Base-by-base conservation (phyloP, 768 basidiomycete genomes). In the Rhizopogon salebrosus region DNA sequence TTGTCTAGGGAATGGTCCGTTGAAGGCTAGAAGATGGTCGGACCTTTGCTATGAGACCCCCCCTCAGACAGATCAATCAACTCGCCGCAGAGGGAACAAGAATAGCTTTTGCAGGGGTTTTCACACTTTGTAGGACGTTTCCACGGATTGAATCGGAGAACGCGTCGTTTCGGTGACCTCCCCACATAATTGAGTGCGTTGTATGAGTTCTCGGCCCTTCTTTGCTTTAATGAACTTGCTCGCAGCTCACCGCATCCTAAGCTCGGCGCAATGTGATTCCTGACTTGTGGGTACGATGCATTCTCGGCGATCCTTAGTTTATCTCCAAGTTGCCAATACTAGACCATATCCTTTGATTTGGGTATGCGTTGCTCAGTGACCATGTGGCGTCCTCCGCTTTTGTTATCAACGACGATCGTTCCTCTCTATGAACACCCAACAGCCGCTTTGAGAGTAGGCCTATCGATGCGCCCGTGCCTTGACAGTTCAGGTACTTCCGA, bases 201-300 rank as follows among this genome's bases (percentile, higher is more conserved):
- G n/a, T n/a, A n/a, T 4, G 26, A 52, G 48, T 48, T 14, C 29
- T 16, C 48, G 41, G 23, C 16, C 22, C 26, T 24, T 8, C 10
- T 42, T 41, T 23, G 6, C 22, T 24, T 18, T 31, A 2, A 46
- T 79, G 76, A 78, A 82, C 60, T 57, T 77, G 1, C 56, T 80
- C 8, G 60, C 76, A n/a, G 74, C 70, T 8, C 72, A 76, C 58
- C 68, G 79, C 10, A 79, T 54, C 78, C 80, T 2, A 65, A 68
- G 27, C 72, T 81, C n/a, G 79, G 76, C 11, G 79, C 79, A 79
- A 78, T 3, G 76, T 73, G 7, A 60, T 81, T 6, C 70, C 81
- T 14, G 80, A 80, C 57, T 70, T 81, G 74, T 77, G 53, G 57
- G 49, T 51, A 23, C n/a, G 11, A 34, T 43, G 9, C 16, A 5